phyloP scores from a whole-genome alignment of 2,329 filamentous ascomycete species.

The Monilinia polystroma region DNA sequence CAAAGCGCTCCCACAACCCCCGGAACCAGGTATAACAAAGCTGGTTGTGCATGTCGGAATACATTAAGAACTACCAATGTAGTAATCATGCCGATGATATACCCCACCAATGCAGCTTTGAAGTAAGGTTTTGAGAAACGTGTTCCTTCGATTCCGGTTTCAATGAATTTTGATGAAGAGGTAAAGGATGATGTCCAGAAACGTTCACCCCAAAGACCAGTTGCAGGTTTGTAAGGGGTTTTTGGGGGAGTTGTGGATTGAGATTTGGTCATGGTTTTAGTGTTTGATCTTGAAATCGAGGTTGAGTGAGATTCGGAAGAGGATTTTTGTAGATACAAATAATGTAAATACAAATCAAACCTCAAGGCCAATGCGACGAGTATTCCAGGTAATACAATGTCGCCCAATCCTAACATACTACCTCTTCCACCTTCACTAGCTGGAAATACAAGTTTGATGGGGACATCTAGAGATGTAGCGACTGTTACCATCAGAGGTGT shows the following conservation, averaged over 20 bases:
- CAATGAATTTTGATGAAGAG: neutral
- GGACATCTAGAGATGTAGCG: constrained; percentile 84
- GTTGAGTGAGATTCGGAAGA: constrained; percentile 23
- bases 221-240: constrained; percentile 54
- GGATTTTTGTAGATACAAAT: constrained; percentile 62
- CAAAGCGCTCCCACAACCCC: constrained; percentile 75
- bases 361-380: constrained; percentile 83
- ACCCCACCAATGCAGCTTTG: constrained; percentile 71
- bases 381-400: constrained; percentile 89
- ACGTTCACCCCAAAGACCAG: constrained; percentile 76
- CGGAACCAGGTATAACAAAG: constrained; percentile 88
- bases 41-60: constrained; percentile 81
- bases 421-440: constrained; percentile 53
- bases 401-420: constrained; percentile 88
- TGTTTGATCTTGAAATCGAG: neutral
- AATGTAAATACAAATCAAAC: constrained; percentile 88
- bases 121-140: constrained; percentile 86
- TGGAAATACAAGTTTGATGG: constrained; percentile 83
- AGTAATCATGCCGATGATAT: constrained; percentile 71
- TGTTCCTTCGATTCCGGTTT: constrained; percentile 27
- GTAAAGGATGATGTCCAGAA: constrained; percentile 63
- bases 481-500: constrained; percentile 85
- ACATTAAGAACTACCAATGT: constrained; percentile 77
- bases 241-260: constrained; percentile 42
- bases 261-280: constrained; percentile 1